These are phyloP conservation scores for Beauveria scarabaeidicola DNA, from an alignment of 2,329 filamentous ascomycete genomes.

Conservation along the genomic window DNA sequence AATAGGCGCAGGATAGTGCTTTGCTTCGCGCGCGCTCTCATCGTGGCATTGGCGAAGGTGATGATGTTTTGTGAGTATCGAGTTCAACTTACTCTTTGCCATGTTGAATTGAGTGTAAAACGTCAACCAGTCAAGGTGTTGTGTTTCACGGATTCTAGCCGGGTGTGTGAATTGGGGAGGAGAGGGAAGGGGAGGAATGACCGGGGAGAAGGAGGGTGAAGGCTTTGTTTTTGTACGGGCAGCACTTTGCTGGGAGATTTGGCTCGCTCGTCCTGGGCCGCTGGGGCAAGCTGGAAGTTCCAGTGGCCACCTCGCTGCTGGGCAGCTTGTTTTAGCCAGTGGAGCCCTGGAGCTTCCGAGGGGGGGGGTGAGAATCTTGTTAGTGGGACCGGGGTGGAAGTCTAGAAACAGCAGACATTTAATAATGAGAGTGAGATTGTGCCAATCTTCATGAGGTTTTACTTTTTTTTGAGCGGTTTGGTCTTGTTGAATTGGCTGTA, in stretches of 20 bases:
- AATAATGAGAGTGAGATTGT: background rate
- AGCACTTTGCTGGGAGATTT: background rate
- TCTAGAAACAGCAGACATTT: background rate
- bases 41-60: background rate
- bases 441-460: too few relatives aligned
- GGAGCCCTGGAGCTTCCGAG: slow-evolving; percentile 1
- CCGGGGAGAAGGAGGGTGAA: background rate
- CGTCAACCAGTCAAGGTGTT: background rate
- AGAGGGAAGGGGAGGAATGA: background rate
- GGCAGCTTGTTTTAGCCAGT: slow-evolving; percentile 3
- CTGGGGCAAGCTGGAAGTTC: background rate
- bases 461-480: too few relatives aligned
- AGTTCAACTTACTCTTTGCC: slow-evolving; percentile 11
- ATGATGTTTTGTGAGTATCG: background rate
- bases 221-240: slow-evolving; percentile 9
- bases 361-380: background rate
- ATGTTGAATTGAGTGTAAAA: background rate
- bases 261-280: too few relatives aligned
- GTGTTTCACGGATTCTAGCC: slow-evolving; percentile 3
- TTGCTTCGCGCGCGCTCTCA: background rate
- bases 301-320: background rate
- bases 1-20: background rate
- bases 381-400: background rate
- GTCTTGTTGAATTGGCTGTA: too few relatives aligned
- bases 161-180: background rate